Evolutionary conservation across 768 basidiomycete genomes (phyloP).

Genomic region (Rhodotorula sphaerocarpa): DNA sequence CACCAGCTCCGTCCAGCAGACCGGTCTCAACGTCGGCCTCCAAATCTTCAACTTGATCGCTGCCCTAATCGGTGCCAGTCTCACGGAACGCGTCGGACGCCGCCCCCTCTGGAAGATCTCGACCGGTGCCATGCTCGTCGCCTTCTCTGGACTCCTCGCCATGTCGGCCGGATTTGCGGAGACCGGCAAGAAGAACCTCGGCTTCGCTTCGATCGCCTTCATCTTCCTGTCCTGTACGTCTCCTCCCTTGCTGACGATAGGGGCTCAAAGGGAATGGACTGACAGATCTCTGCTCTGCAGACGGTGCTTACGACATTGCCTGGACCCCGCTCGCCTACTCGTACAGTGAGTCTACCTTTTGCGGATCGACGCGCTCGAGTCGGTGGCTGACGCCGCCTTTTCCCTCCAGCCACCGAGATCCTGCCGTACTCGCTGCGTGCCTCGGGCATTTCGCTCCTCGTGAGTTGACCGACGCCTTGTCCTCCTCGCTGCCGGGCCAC

Average conservation of each 20-base stretch:
- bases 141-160: constrained; percentile 34
- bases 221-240: constrained; percentile 39
- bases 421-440: constrained; percentile 18
- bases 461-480: not conserved
- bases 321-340: constrained; percentile 14
- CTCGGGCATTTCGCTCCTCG: not conserved
- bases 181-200: constrained; percentile 29
- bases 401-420: not conserved
- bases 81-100: constrained; percentile 41
- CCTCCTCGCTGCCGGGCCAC: not conserved
- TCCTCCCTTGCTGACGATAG: constrained; percentile 11
- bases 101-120: constrained; percentile 39
- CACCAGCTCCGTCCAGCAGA: constrained; percentile 23
- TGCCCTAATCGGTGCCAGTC: constrained; percentile 27
- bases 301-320: constrained; percentile 12
- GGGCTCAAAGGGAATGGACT: too few relatives aligned
- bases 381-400: too few relatives aligned
- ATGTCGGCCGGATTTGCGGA: constrained; percentile 36
- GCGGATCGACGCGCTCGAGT: too few relatives aligned
- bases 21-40: constrained; percentile 36
- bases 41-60: constrained; percentile 14
- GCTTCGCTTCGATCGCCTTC: constrained; percentile 39
- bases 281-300: not conserved
- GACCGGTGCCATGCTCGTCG: constrained; percentile 36
- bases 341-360: constrained; percentile 1